Conservation (phyloP, 495 filamentous ascomycete genomes). For the Daldinia vernicosa region DNA sequence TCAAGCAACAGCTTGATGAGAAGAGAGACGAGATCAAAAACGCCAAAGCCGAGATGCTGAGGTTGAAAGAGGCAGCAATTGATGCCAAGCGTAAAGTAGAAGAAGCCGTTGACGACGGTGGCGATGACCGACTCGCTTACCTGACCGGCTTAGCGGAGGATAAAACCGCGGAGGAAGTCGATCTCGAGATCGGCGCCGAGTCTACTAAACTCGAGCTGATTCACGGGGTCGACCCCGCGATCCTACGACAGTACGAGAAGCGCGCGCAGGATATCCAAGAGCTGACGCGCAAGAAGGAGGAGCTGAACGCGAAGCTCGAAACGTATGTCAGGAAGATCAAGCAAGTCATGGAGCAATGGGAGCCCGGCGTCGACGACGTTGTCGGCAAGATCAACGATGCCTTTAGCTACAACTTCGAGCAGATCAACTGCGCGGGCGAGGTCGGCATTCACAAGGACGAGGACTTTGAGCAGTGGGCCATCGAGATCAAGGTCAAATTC, state of each 20-base stretch:
- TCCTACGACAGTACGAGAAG: slow-evolving; percentile 81
- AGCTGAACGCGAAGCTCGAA: slow-evolving; percentile 60
- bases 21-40: slow-evolving; percentile 38
- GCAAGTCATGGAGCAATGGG: slow-evolving; percentile 71
- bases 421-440: slow-evolving; percentile 95
- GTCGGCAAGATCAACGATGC: slow-evolving; percentile 84
- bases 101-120: slow-evolving; percentile 48
- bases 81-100: slow-evolving; percentile 45
- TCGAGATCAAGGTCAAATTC: slow-evolving; percentile 94
- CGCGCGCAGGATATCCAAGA: slow-evolving; percentile 64
- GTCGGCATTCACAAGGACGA: slow-evolving; percentile 82
- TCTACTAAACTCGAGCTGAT: slow-evolving; percentile 78
- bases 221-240: slow-evolving; percentile 77
- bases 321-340: slow-evolving; percentile 62
- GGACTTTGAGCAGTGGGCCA: slow-evolving; percentile 92
- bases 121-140: slow-evolving; percentile 39
- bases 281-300: slow-evolving; percentile 52
- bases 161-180: slow-evolving; percentile 69
- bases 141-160: slow-evolving; percentile 48
- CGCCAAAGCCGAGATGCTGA: slow-evolving; percentile 34
- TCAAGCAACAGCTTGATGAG: slow-evolving; percentile 62
- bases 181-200: slow-evolving; percentile 78
- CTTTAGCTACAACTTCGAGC: slow-evolving; percentile 87
- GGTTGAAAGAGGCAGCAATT: slow-evolving; percentile 46
- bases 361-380: slow-evolving; percentile 82